Percentiles rank a stretch among this genome's conserved stretches.
These are phyloP conservation scores for Mycothermus thermophilus DNA, from an alignment of 495 filamentous ascomycete genomes.

Conservation along the genomic window DNA sequence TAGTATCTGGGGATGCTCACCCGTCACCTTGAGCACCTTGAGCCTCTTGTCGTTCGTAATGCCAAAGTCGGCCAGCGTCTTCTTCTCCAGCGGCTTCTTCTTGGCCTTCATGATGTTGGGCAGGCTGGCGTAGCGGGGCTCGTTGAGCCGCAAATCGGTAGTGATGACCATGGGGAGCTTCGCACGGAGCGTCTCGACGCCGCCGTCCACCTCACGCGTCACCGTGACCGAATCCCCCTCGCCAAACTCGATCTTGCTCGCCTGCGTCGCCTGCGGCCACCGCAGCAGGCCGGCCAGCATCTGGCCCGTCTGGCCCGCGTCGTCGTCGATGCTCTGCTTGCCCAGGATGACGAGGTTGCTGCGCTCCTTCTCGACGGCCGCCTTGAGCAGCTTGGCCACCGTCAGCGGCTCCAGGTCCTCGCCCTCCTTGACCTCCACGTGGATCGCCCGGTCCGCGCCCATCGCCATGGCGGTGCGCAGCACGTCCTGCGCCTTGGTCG, in stretches of 20 bases:
- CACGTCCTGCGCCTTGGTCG: slow-evolving; percentile 69
- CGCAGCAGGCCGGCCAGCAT: slow-evolving; percentile 89
- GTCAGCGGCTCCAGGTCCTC: slow-evolving; percentile 71
- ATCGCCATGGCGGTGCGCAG: slow-evolving; percentile 96
- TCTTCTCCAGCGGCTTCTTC: slow-evolving; percentile 97
- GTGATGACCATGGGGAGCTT: slow-evolving; percentile 85
- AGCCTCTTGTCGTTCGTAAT: slow-evolving; percentile 59
- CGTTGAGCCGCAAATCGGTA: slow-evolving; percentile 87
- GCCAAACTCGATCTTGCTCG: slow-evolving; percentile 62
- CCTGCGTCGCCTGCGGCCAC: slow-evolving; percentile 92
- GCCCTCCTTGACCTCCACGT: slow-evolving; percentile 57
- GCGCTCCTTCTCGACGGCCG: slow-evolving; percentile 65
- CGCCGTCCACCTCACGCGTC: slow-evolving; percentile 86
- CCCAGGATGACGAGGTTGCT: slow-evolving; percentile 85
- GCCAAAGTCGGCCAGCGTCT: slow-evolving; percentile 66
- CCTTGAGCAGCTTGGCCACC: slow-evolving; percentile 75
- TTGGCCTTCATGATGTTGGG: slow-evolving; percentile 99
- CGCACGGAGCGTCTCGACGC: slow-evolving; percentile 73
- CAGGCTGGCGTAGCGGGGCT: slow-evolving; percentile 86
- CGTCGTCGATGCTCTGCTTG: slow-evolving; percentile 96
- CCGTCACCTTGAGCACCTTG: slow-evolving; percentile 76
- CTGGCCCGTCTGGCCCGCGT: slow-evolving; percentile 90
- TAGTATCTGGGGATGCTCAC: too few species aligned
- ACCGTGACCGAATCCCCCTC: slow-evolving; percentile 50
- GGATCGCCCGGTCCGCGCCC: slow-evolving; percentile 85